These are phyloP conservation scores for Ogataea zsoltii DNA, from an alignment of 805 yeast species.

Conservation along the genomic window DNA sequence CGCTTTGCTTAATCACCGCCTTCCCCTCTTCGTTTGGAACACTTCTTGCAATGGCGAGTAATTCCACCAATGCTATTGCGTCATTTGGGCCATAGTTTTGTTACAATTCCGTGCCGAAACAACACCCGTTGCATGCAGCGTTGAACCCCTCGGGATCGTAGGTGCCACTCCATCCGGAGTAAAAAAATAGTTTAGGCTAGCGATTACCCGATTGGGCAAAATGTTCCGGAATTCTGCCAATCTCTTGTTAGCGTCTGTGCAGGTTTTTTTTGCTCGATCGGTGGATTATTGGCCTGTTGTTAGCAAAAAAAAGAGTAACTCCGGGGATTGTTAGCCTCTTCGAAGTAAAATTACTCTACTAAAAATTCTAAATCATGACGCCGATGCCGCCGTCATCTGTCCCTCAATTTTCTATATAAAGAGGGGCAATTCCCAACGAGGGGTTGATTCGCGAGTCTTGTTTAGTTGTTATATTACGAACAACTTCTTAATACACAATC, in stretches of 20 bases:
- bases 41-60: no score
- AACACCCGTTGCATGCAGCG: no score
- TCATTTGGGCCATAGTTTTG: no score
- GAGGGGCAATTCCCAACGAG: not conserved
- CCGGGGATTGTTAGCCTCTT: slow-evolving; percentile 4
- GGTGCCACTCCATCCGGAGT: no score
- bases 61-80: no score
- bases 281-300: not conserved
- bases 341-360: not conserved
- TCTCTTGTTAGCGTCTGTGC: not conserved
- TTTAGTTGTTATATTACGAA: no score
- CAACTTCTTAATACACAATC: not conserved
- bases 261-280: not conserved
- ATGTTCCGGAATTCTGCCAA: not conserved
- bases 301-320: not conserved
- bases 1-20: no score
- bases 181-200: not conserved
- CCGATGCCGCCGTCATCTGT: not conserved
- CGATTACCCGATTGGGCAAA: slow-evolving; percentile 1
- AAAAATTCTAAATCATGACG: not conserved
- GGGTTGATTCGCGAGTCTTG: no score
- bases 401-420: not conserved
- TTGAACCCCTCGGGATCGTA: no score
- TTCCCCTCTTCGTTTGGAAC: no score
- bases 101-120: no score